phyloP scores from a whole-genome alignment of 768 basidiomycete species.

The Russula brevipes region DNA sequence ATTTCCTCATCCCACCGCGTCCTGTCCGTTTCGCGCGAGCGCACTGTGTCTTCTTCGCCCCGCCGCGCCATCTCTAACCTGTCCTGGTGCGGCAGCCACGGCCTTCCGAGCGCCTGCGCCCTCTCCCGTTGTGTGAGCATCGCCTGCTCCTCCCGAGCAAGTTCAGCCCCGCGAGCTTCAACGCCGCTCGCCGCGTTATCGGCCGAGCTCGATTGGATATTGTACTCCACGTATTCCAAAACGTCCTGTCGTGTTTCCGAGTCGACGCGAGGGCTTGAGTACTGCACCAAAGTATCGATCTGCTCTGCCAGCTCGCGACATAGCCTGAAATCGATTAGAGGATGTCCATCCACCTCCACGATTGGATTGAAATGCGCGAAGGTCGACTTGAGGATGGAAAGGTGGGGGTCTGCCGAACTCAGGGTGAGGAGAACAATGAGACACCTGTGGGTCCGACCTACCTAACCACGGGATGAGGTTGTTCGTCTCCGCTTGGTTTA shows the following conservation, averaged over 20 bases:
- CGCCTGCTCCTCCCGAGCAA: neutral
- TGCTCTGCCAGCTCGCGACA: conserved; percentile 7
- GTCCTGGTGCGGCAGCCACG: neutral
- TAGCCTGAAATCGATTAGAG: conserved; percentile 7
- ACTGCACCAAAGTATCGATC: conserved; percentile 5
- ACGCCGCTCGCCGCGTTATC: too few relatives aligned
- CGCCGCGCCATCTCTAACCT: neutral
- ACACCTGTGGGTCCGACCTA: neutral
- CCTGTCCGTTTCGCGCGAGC: too few relatives aligned
- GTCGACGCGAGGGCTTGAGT: neutral
- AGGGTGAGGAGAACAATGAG: neutral
- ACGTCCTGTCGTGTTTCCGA: neutral
- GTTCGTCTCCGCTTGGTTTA: neutral
- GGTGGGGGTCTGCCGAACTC: conserved; percentile 3
- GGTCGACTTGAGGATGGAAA: conserved; percentile 1
- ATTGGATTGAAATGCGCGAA: conserved; percentile 3
- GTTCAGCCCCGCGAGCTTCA: neutral
- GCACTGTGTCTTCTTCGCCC: too few relatives aligned
- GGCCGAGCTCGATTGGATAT: neutral
- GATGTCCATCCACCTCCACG: neutral
- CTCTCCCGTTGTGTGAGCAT: neutral
- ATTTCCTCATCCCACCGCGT: too few relatives aligned
- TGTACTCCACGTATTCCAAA: conserved; percentile 7
- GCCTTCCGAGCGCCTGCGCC: neutral
- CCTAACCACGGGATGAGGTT: conserved; percentile 13